Percentiles rank a stretch among this genome's conserved stretches.
Conservation (phyloP, 768 basidiomycete species). For the Leucogyrophana mollusca region DNA sequence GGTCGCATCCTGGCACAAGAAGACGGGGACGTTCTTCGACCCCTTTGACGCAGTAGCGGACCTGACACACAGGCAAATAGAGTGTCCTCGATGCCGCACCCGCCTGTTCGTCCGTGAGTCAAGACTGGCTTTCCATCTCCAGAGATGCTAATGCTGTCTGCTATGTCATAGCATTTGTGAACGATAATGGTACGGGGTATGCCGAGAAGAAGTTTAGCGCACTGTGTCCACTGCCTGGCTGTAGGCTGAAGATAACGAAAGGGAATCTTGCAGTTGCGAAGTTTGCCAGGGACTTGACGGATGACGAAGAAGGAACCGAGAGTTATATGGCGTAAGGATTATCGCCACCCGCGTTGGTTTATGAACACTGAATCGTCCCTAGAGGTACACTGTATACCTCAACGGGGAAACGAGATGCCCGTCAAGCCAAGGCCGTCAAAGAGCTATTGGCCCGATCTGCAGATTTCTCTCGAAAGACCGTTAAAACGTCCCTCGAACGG, state of each 20-base stretch:
- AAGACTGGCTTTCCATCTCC: not conserved
- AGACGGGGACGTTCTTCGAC: slow-evolving; percentile 29
- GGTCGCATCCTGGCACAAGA: slow-evolving; percentile 17
- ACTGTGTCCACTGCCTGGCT: slow-evolving; percentile 37
- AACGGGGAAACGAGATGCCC: slow-evolving; percentile 21
- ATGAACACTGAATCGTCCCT: not conserved
- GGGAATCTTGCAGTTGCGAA: slow-evolving; percentile 41
- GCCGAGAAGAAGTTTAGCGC: slow-evolving; percentile 39
- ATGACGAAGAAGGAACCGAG: slow-evolving; percentile 14
- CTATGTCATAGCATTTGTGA: slow-evolving; percentile 37
- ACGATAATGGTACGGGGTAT: slow-evolving; percentile 43
- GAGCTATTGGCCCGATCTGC: slow-evolving; percentile 21
- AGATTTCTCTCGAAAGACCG: slow-evolving; percentile 11
- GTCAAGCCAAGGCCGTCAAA: slow-evolving; percentile 27
- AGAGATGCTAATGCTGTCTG: no score
- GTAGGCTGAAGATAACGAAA: slow-evolving; percentile 40
- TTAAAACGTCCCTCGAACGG: slow-evolving; percentile 11
- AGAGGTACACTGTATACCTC: slow-evolving; percentile 37
- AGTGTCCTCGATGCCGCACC: slow-evolving; percentile 35
- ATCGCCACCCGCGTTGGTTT: not conserved
- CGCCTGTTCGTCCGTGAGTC: slow-evolving; percentile 31
- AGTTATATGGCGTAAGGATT: slow-evolving; percentile 37
- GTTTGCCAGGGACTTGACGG: slow-evolving; percentile 39
- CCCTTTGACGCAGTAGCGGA: slow-evolving; percentile 33
- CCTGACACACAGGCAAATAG: slow-evolving; percentile 23